Conservation (phyloP, 1,139 yeast genomes). For the Kodamaea derodonti region DNA sequence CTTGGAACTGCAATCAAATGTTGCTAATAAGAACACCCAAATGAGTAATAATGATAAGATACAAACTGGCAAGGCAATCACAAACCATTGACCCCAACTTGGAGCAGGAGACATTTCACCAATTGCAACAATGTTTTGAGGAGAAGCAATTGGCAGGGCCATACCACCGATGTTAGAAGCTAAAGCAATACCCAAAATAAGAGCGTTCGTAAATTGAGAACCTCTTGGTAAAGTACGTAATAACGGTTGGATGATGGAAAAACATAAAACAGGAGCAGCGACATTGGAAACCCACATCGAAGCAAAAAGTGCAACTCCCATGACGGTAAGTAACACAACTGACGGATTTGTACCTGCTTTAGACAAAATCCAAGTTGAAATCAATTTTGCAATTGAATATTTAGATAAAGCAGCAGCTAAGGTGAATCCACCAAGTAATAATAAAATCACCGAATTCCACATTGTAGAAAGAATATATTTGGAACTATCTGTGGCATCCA, state of each 20-base stretch:
- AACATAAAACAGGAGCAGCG: constrained; percentile 74
- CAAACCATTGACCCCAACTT: constrained; percentile 78
- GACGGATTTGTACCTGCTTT: constrained; percentile 67
- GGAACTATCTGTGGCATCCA: constrained; percentile 54
- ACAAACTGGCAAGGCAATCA: constrained; percentile 63
- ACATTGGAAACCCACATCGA: constrained; percentile 81
- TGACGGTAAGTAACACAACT: constrained; percentile 56
- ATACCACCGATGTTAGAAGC: constrained; percentile 74
- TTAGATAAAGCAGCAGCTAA: constrained; percentile 71
- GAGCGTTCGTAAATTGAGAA: constrained; percentile 58
- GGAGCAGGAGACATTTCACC: constrained; percentile 64
- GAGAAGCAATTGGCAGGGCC: constrained; percentile 80
- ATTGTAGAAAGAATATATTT: constrained; percentile 52
- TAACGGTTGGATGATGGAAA: constrained; percentile 62
- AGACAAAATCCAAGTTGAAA: constrained; percentile 62
- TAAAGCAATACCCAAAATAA: constrained; percentile 67
- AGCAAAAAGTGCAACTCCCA: constrained; percentile 64
- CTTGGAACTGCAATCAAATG: constrained; percentile 48
- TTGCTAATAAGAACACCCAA: constrained; percentile 55
- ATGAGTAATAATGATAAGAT: constrained; percentile 48
- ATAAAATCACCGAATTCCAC: constrained; percentile 76
- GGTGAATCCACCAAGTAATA: constrained; percentile 69
- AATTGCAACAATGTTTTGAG: constrained; percentile 74
- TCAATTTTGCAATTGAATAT: constrained; percentile 63
- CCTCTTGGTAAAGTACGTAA: constrained; percentile 60